A percentile compares a stretch with the other conserved stretches of the same genome.
Conservation (phyloP, 257 asterid species). For the Salvia miltiorrhiza region DNA sequence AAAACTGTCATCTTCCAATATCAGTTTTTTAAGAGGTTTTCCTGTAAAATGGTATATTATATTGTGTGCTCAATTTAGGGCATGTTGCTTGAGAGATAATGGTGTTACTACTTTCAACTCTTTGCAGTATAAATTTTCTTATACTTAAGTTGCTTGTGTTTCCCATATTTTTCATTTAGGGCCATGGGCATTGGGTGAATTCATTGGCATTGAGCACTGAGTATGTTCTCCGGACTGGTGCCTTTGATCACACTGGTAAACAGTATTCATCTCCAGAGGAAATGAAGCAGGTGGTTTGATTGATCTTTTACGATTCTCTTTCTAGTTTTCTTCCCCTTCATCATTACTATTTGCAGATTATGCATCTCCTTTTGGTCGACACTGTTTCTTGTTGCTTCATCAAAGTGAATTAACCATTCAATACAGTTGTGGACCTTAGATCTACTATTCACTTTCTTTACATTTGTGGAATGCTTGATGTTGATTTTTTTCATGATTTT, state of each 20-base stretch:
- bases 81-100: not conserved
- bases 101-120: slow-evolving; percentile 13
- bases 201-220: slow-evolving; percentile 94
- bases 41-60: not conserved
- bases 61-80: slow-evolving; percentile 6
- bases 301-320: slow-evolving; percentile 11
- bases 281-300: slow-evolving; percentile 69
- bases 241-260: slow-evolving; percentile 79
- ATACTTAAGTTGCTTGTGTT: slow-evolving; percentile 9
- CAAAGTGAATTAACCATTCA: not conserved
- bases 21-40: not conserved
- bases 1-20: not conserved
- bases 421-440: not conserved
- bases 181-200: slow-evolving; percentile 99
- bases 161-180: slow-evolving; percentile 38
- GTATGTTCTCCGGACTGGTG: slow-evolving; percentile 91
- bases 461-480: not conserved
- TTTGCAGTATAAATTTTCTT: not conserved
- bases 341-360: not conserved
- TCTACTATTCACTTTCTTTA: not conserved
- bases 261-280: slow-evolving; percentile 75
- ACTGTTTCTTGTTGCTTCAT: not conserved
- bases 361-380: not conserved
- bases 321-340: not conserved
- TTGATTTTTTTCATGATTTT: not conserved